Evolutionary conservation across 371 early-diverging fungal genomes (phyloP).

Genomic region (Mucor velutinosus): DNA sequence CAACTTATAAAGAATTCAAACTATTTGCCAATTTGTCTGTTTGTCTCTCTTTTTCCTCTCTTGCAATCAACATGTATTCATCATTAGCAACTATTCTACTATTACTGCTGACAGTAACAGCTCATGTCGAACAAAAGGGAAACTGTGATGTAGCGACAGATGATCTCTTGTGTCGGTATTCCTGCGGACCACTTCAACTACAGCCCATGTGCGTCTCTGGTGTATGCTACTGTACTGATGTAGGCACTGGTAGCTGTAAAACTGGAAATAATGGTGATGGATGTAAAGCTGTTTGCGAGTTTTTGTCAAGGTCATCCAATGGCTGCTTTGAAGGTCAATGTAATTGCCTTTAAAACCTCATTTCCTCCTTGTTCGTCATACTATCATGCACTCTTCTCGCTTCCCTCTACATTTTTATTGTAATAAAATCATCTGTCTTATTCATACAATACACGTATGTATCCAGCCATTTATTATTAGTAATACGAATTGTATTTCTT

Average conservation of each 20-base stretch:
- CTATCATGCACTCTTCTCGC: not conserved
- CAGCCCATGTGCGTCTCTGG: conserved; percentile 30
- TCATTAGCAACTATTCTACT: not conserved
- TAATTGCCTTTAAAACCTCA: conserved; percentile 6
- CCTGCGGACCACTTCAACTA: conserved; percentile 15
- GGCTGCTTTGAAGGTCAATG: conserved; percentile 25
- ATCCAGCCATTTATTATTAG: not conserved
- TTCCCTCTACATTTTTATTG: not conserved
- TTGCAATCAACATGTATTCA: not conserved
- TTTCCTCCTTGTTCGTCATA: not conserved
- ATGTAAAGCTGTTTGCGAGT: conserved; percentile 22
- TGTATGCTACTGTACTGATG: conserved; percentile 28
- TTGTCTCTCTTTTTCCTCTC: not conserved
- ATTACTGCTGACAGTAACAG: not conserved
- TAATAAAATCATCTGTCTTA: not conserved
- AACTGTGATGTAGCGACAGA: conserved; percentile 5
- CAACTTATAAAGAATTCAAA: not conserved
- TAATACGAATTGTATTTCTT: not conserved
- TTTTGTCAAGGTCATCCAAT: conserved; percentile 6
- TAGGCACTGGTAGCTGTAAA: conserved; percentile 26
- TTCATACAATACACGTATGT: not conserved
- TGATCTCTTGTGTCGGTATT: conserved; percentile 10
- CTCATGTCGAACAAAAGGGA: conserved; percentile 9
- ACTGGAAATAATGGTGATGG: conserved; percentile 17
- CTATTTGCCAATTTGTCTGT: not conserved